These are phyloP conservation scores for Penicillium sp. DNA, from an alignment of 2,329 filamentous ascomycete species.

Conservation along the genomic window DNA sequence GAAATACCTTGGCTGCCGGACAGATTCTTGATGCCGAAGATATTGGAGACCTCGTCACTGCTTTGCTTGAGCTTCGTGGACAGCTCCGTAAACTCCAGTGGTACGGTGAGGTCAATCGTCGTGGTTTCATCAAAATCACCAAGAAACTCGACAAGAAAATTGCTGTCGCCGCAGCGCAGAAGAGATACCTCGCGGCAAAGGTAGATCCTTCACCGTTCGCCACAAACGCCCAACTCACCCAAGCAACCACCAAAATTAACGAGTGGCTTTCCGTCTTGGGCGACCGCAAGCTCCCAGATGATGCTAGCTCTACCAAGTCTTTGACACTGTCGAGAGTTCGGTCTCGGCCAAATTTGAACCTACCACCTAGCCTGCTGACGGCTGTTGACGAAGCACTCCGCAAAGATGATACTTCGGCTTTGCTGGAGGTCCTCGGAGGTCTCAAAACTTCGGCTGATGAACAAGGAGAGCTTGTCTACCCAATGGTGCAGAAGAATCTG, in stretches of 20 bases:
- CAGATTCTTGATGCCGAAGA: constrained; percentile 81
- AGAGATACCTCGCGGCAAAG: constrained; percentile 82
- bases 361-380: constrained; percentile 56
- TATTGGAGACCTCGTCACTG: constrained; percentile 83
- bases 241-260: constrained; percentile 69
- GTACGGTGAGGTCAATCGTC: constrained; percentile 95
- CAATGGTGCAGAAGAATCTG: constrained; percentile 50
- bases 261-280: constrained; percentile 83
- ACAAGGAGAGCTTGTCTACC: constrained; percentile 62
- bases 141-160: constrained; percentile 99
- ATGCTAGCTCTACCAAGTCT: constrained; percentile 67
- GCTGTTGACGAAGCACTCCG: constrained; percentile 39
- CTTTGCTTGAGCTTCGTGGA: constrained; percentile 79
- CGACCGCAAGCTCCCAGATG: constrained; percentile 72
- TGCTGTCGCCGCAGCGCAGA: constrained; percentile 68
- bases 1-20: constrained; percentile 64
- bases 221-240: constrained; percentile 60
- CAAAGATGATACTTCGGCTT: constrained; percentile 38
- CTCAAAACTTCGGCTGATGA: constrained; percentile 54
- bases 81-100: constrained; percentile 89
- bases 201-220: constrained; percentile 87
- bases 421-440: constrained; percentile 53
- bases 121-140: constrained; percentile 96
- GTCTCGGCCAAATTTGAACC: constrained; percentile 68
- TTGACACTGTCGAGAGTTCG: constrained; percentile 72